Conservation (phyloP, 495 filamentous ascomycete species). For the Xylaria longipes region DNA sequence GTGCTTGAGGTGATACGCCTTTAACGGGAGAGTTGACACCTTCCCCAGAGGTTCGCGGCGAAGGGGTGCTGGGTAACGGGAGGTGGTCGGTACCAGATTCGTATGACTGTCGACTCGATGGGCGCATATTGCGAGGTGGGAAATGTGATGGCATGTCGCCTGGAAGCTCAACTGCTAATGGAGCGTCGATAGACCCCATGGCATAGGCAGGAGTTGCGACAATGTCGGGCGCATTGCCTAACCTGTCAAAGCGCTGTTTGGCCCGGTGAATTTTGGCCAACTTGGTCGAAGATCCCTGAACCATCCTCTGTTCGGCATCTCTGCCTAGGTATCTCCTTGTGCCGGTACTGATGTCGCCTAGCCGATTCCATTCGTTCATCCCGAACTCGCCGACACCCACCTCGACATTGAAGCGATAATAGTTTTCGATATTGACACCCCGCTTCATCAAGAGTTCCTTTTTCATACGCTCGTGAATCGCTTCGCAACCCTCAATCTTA, state of each 20-base stretch:
- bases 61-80: slow-evolving; percentile 43
- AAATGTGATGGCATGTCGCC: slow-evolving; percentile 49
- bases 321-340: slow-evolving; percentile 83
- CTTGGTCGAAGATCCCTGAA: slow-evolving; percentile 76
- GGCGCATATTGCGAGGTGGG: slow-evolving; percentile 36
- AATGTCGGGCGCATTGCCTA: slow-evolving; percentile 39
- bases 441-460: slow-evolving; percentile 75
- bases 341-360: slow-evolving; percentile 91
- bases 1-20: slow-evolving; percentile 40
- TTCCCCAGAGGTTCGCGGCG: slow-evolving; percentile 53
- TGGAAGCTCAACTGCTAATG: slow-evolving; percentile 55
- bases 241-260: slow-evolving; percentile 51
- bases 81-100: slow-evolving; percentile 54
- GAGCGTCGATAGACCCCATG: slow-evolving; percentile 44
- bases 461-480: slow-evolving; percentile 84
- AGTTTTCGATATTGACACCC: slow-evolving; percentile 85
- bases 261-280: slow-evolving; percentile 82
- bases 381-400: slow-evolving; percentile 97
- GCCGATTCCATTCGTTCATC: slow-evolving; percentile 96
- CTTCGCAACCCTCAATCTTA: slow-evolving; percentile 95
- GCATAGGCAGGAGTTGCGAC: slow-evolving; percentile 35
- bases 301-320: slow-evolving; percentile 74
- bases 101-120: slow-evolving; percentile 52
- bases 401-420: slow-evolving; percentile 97
- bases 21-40: slow-evolving; percentile 35